These are phyloP conservation scores for Emmonsiellopsis sp. DNA, from an alignment of 2,329 filamentous ascomycete genomes.

Conservation along the genomic window DNA sequence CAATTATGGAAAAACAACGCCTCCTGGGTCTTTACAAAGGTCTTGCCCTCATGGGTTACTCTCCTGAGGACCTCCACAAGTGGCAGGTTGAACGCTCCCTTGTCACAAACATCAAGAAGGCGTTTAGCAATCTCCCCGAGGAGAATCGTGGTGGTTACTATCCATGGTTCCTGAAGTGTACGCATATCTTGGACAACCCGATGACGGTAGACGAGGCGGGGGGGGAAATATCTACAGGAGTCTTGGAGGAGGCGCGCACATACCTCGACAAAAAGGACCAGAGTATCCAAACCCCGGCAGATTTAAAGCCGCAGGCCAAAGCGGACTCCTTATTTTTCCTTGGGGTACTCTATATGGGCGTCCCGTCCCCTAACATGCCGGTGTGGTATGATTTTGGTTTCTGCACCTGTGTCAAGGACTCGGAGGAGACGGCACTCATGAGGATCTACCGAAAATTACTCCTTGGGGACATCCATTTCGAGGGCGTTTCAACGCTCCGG, in stretches of 20 bases:
- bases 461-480: conserved; percentile 8
- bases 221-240: too few species aligned
- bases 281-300: conserved; percentile 1
- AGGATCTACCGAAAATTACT: conserved; percentile 11
- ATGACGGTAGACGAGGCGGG: conserved; percentile 12
- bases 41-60: conserved; percentile 12
- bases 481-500: neutral
- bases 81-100: conserved; percentile 13
- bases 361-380: conserved; percentile 10
- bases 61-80: conserved; percentile 14
- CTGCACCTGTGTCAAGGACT: conserved; percentile 13
- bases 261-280: conserved; percentile 14
- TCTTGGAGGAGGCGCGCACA: too few species aligned
- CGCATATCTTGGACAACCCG: conserved; percentile 12
- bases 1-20: conserved; percentile 6
- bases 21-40: conserved; percentile 19
- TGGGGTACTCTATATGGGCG: conserved; percentile 5
- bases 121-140: conserved; percentile 14
- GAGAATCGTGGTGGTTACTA: conserved; percentile 16
- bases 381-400: conserved; percentile 16
- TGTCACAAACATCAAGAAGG: conserved; percentile 16
- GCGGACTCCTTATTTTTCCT: conserved; percentile 9
- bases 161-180: conserved; percentile 18
- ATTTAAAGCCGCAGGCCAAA: conserved; percentile 15
- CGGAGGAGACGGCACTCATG: conserved; percentile 13